phyloP scores from a whole-genome alignment of 169 alveolate genomes.

The Cryptosporidium sp. region DNA sequence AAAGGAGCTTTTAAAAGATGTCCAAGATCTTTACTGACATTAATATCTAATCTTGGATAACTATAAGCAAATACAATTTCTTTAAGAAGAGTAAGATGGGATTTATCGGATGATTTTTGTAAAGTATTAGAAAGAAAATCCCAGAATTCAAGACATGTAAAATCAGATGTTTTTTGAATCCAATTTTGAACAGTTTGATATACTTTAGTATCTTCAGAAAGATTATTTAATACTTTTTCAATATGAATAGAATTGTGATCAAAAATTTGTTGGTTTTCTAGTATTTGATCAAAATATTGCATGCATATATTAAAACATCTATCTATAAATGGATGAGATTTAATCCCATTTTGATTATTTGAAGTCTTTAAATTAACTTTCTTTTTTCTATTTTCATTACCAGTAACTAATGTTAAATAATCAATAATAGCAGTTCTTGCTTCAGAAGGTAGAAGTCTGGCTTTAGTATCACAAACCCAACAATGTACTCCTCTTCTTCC shows the following conservation, averaged over 20 bases:
- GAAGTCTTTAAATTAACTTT: conserved; percentile 77
- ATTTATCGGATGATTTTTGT: conserved; percentile 24
- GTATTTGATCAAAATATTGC: conserved; percentile 33
- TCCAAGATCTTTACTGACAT: conserved; percentile 88
- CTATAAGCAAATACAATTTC: conserved; percentile 85
- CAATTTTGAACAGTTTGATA: conserved; percentile 32
- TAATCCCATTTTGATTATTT: not conserved
- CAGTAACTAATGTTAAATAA: conserved; percentile 81
- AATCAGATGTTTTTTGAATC: conserved; percentile 38
- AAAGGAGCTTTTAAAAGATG: conserved; percentile 92
- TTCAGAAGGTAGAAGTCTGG: conserved; percentile 83
- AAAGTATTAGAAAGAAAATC: conserved; percentile 53
- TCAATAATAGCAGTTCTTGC: conserved; percentile 84
- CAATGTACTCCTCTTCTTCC: conserved; percentile 99
- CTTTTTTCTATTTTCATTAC: conserved; percentile 80
- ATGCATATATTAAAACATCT: conserved; percentile 53
- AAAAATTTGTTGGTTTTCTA: conserved; percentile 39
- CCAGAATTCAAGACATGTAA: conserved; percentile 76
- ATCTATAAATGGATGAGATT: conserved; percentile 42
- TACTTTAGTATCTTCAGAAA: conserved; percentile 61
- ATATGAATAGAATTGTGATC: conserved; percentile 21
- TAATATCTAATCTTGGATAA: conserved; percentile 85
- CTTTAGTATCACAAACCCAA: conserved; percentile 94
- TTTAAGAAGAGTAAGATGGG: conserved; percentile 57
- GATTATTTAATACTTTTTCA: conserved; percentile 27